Evolutionary conservation across 441 rosid genomes (phyloP), one percentile per base, ranked within the genome.

Genomic region (Breynia disticha): DNA sequence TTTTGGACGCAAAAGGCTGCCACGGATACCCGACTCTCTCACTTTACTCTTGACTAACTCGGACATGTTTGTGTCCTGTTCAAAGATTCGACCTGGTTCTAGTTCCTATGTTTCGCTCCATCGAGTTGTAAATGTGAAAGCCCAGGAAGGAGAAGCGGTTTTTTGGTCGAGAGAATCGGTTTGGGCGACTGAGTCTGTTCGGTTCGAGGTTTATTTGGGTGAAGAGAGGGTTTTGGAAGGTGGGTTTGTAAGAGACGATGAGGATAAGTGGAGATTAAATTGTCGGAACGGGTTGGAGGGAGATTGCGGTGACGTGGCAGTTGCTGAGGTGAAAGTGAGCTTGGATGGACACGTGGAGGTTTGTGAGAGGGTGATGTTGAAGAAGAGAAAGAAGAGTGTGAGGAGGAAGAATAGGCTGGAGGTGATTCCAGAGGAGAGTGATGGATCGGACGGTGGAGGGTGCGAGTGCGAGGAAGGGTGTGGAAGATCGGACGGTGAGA

Each of bases 361-460:
- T 67, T 53, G 50, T 16, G 74, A 63, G 66, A 76, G 74, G 52
- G 72, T 74, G 66, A 59, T 48, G 63, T 58, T 12, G 70, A 59
- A 32, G 55, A 61, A 50, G 69, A 63, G 44, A 50, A 59, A 52
- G 49, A 62, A 61, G 64, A 67, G 42, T n/a, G 56, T 47, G 39
- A 58, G 63, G 24, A 64, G 72, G n/a, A 58, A 68, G 48, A 67
- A 59, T 28, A 62, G 62, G 64, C 46, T 87, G 66, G 87, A 78
- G 70, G 86, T 73, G 70, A 91, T 88, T 9, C 94, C 95, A 2
- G 97, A 91, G 78, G 85, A 74, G 54, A 82, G 56, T 0, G 65
- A 39, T 22, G 74, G 46, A 46, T 41, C 48, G 4, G 72, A 67
- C 60, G 77, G 64, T 7, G 57, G 61, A 4, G 55, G 67, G 52